These are phyloP conservation scores for Chalciporus piperatus DNA, from an alignment of 768 basidiomycete species.

Conservation along the genomic window DNA sequence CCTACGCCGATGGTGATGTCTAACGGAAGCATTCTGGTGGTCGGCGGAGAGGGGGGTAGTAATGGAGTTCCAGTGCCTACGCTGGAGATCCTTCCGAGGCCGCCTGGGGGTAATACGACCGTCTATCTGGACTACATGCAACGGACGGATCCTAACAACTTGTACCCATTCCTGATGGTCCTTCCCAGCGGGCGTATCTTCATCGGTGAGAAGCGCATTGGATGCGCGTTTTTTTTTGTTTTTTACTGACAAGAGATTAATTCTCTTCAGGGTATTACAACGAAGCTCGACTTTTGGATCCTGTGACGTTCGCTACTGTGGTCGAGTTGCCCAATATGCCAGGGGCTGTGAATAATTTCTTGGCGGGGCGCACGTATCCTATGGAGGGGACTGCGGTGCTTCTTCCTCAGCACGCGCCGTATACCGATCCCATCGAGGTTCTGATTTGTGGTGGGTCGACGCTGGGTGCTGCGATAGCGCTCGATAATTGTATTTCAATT, in stretches of 20 bases:
- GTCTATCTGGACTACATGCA: slow-evolving; percentile 62
- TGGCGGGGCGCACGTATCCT: slow-evolving; percentile 77
- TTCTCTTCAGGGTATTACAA: slow-evolving; percentile 66
- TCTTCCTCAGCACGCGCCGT: slow-evolving; percentile 69
- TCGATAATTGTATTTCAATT: slow-evolving; percentile 73
- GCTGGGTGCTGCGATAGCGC: slow-evolving; percentile 43
- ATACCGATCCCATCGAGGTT: slow-evolving; percentile 66
- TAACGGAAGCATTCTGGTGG: slow-evolving; percentile 71
- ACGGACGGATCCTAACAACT: slow-evolving; percentile 75
- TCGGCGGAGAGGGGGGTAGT: slow-evolving; percentile 73
- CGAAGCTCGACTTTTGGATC: slow-evolving; percentile 73
- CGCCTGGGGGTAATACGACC: slow-evolving; percentile 58
- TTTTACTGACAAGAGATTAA: not conserved
- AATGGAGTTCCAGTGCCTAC: slow-evolving; percentile 66
- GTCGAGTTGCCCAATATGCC: slow-evolving; percentile 67
- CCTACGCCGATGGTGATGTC: slow-evolving; percentile 64
- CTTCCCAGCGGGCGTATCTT: slow-evolving; percentile 71
- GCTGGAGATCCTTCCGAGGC: slow-evolving; percentile 69
- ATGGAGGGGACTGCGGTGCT: slow-evolving; percentile 69
- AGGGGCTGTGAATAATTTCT: slow-evolving; percentile 66
- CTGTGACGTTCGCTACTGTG: slow-evolving; percentile 60
- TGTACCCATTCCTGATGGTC: slow-evolving; percentile 75
- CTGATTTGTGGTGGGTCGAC: slow-evolving; percentile 78
- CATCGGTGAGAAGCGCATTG: slow-evolving; percentile 46
- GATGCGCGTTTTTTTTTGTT: too few species aligned